Evolutionary conservation across 2,329 filamentous ascomycete species (phyloP).

Genomic region (Sporothrix dimorphospora): DNA sequence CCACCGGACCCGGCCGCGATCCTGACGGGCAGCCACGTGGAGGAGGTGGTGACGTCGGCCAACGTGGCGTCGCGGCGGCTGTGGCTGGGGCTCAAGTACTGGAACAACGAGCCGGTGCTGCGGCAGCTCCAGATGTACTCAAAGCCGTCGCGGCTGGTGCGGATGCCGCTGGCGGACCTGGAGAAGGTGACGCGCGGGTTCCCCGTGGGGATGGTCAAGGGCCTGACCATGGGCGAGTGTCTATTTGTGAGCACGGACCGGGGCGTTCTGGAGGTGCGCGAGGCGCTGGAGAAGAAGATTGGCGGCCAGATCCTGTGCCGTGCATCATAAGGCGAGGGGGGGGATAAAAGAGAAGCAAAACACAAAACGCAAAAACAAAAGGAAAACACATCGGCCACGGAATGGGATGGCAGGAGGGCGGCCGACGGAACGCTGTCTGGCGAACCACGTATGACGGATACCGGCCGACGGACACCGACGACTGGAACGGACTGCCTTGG

Average conservation of each 20-base stretch:
- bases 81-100: conserved; percentile 92
- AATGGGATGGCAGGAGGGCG: not conserved
- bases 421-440: no score
- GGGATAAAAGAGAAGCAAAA: not conserved
- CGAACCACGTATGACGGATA: no score
- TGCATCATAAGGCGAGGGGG: not conserved
- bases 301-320: conserved; percentile 79
- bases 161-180: conserved; percentile 64
- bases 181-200: conserved; percentile 69
- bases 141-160: conserved; percentile 74
- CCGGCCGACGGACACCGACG: not conserved
- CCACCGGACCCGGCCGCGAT: conserved; percentile 55
- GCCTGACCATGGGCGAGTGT: conserved; percentile 78
- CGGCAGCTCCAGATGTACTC: conserved; percentile 66
- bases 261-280: conserved; percentile 79
- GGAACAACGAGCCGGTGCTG: conserved; percentile 79
- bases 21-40: conserved; percentile 40
- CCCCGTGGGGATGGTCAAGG: conserved; percentile 69
- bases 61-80: conserved; percentile 77
- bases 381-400: not conserved
- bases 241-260: conserved; percentile 77
- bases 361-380: not conserved
- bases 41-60: conserved; percentile 63
- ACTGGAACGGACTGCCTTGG: not conserved
- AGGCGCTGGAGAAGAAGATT: conserved; percentile 77